Evolutionary conservation across 176 grass and related monocot genomes (phyloP), one percentile per base, ranked within the genome.

Genomic region (Tillandsia fasciculata): DNA sequence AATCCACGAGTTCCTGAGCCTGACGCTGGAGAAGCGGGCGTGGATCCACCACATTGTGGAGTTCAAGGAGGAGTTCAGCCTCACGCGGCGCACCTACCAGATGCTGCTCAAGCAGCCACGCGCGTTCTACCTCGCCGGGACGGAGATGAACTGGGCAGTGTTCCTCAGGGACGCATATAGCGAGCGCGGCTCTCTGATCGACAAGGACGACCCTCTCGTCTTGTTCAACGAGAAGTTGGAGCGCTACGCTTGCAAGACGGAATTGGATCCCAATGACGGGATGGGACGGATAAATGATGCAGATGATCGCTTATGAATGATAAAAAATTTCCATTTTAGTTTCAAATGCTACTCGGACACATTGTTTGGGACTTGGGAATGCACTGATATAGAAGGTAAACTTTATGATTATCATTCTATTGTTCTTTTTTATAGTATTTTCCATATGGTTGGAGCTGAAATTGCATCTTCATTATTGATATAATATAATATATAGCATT

Each of bases 91-190:
- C 72, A 96, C 87, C 54, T 86, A 91, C 23, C 72, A 87, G 9
- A 86, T 83, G 78, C 77, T 96, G 64, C 15, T 67, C 72, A 96
- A 83, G 78, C 92, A 91, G 54, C 87, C 47, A 15, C 76, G 83
- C 1, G 92, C 92, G 9, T 96, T 96, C 77, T 96, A 96, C 74
- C 80, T 96, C n/a, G 88, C 92, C 1, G 86, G 85, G 22, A 96
- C 92, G 0, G 86, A 96, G 85, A 96, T 89, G 88, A 91, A 96
- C 68, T 96, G 85, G 85, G 75, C 78, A 10, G 58, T 96, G 63
- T 96, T 96, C 84, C 70, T 96, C 77, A 86, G 66, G 76, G 80
- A 84, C 23, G 72, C 92, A 0, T 96, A 91, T 52, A 72, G 57
- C 23, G 83, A 84, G 50, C 74, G 81, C 69, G 92, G 88, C 26